phyloP scores from a whole-genome alignment of 306 rosid genomes.

The Albizia julibrissin region DNA sequence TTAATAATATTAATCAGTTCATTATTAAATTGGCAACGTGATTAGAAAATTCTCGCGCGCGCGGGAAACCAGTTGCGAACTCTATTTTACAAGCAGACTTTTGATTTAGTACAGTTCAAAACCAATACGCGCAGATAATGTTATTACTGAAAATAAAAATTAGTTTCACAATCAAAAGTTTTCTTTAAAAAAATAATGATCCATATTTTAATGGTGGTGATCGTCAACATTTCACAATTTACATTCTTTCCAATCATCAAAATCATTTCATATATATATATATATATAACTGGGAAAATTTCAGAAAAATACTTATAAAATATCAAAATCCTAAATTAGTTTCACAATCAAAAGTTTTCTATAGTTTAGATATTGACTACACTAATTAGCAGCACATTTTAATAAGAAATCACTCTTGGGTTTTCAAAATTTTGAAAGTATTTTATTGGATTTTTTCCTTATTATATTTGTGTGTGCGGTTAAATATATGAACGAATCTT shows the following conservation, averaged over 20 bases:
- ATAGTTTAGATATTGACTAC: too few species aligned
- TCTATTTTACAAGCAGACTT: background rate
- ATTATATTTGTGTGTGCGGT: too few species aligned
- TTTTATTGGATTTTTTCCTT: too few species aligned
- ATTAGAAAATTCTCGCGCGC: background rate
- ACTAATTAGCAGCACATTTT: too few species aligned
- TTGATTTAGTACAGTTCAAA: background rate
- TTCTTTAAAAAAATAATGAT: background rate
- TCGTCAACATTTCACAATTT: background rate
- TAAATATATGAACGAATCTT: background rate
- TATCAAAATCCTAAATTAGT: too few species aligned
- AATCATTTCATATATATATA: background rate
- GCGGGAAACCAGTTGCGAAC: background rate
- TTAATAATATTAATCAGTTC: background rate
- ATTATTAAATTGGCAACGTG: background rate
- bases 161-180: background rate
- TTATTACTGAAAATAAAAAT: background rate
- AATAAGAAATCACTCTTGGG: too few species aligned
- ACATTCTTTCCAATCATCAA: background rate
- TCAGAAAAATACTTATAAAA: too few species aligned
- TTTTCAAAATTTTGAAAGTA: too few species aligned
- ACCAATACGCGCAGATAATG: background rate
- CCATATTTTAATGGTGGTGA: background rate
- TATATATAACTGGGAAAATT: too few species aligned
- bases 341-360: too few species aligned